Percentiles rank a stretch among this genome's conserved stretches.
Conservation (phyloP, 1,139 yeast genomes). For the Yamadazyma spencermartinsiae region DNA sequence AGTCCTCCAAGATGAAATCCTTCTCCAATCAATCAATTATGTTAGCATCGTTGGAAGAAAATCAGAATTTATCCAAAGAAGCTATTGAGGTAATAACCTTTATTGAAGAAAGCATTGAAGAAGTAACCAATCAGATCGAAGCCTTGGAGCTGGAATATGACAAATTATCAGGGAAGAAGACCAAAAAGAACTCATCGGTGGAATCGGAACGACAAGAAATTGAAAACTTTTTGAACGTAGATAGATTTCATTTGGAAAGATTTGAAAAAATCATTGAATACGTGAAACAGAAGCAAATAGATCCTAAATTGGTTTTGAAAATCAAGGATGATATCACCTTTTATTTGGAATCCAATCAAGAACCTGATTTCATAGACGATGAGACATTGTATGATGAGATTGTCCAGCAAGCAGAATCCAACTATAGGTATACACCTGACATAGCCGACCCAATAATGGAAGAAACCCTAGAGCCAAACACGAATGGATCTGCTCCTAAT, state of each 20-base stretch:
- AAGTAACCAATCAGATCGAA: slow-evolving; percentile 36
- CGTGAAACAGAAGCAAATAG: slow-evolving; percentile 32
- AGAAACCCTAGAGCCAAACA: slow-evolving; percentile 4
- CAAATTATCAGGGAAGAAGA: slow-evolving; percentile 40
- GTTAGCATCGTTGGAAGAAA: slow-evolving; percentile 43
- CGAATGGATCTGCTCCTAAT: slow-evolving; percentile 1
- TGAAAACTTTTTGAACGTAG: slow-evolving; percentile 32
- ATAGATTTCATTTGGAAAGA: slow-evolving; percentile 43
- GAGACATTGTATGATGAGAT: slow-evolving; percentile 46
- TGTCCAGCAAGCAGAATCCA: slow-evolving; percentile 28
- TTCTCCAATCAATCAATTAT: slow-evolving; percentile 49
- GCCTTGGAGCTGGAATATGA: slow-evolving; percentile 38
- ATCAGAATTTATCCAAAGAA: slow-evolving; percentile 33
- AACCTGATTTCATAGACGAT: slow-evolving; percentile 41
- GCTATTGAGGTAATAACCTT: slow-evolving; percentile 35
- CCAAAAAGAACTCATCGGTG: slow-evolving; percentile 39
- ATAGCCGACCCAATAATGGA: slow-evolving; percentile 7
- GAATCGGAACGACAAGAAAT: slow-evolving; percentile 48
- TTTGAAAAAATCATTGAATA: slow-evolving; percentile 33
- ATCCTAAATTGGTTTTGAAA: slow-evolving; percentile 35
- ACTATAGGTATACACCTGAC: slow-evolving; percentile 16
- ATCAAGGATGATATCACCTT: slow-evolving; percentile 44
- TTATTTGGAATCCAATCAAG: slow-evolving; percentile 41
- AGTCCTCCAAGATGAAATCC: slow-evolving; percentile 45
- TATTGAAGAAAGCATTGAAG: slow-evolving; percentile 31